These are phyloP conservation scores for Alternaria gansuensis DNA, from an alignment of 2,329 filamentous ascomycete genomes.

Conservation along the genomic window DNA sequence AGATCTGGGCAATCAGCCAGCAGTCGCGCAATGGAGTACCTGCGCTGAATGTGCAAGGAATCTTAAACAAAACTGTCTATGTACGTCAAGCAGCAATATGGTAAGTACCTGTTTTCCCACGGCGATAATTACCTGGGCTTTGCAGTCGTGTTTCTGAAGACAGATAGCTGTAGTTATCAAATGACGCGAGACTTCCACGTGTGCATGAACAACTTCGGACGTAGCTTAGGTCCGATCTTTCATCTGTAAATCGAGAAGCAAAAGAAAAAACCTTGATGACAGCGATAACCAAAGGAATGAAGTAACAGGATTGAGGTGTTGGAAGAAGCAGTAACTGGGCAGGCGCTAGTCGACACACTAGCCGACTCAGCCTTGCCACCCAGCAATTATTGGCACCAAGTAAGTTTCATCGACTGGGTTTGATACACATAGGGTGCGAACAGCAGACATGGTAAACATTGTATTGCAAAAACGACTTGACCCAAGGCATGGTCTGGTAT, in stretches of 20 bases:
- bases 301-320: background rate
- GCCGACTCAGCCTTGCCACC: background rate
- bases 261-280: background rate
- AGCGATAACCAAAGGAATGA: background rate
- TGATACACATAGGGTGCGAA: background rate
- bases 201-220: background rate
- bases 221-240: background rate
- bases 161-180: too few relatives aligned
- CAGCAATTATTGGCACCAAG: background rate
- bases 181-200: background rate
- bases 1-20: background rate
- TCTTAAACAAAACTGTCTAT: background rate
- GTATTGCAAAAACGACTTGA: constrained; percentile 17
- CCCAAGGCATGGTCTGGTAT: constrained; percentile 21
- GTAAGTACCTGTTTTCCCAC: background rate
- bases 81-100: background rate
- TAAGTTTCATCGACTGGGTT: constrained; percentile 1
- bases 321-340: constrained; percentile 2
- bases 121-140: background rate
- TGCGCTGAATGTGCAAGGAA: background rate
- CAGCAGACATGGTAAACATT: background rate
- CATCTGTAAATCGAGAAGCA: background rate
- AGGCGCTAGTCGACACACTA: constrained; percentile 7
- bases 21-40: background rate
- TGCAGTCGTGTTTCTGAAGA: background rate